phyloP scores from a whole-genome alignment of 2,329 filamentous ascomycete species.

The Ustilaginoidea virens region DNA sequence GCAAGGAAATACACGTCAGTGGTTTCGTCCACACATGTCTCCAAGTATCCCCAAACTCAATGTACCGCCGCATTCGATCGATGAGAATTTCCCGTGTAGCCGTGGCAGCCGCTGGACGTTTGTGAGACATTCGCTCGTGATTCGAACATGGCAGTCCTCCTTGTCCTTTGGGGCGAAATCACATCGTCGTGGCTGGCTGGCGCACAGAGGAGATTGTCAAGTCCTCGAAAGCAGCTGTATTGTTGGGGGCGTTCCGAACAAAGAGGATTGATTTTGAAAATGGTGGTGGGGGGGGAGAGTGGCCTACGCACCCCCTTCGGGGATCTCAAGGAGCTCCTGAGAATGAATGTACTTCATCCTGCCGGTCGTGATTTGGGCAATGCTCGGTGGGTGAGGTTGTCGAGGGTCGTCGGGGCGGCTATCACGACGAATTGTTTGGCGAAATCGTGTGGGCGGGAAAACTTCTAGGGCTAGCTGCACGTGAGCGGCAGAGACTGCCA shows the following conservation, averaged over 20 bases:
- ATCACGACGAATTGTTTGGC: slow-evolving; percentile 23
- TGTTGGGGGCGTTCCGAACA: no score
- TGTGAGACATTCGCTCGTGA: no score
- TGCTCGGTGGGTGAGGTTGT: slow-evolving; percentile 28
- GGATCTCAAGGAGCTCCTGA: slow-evolving; percentile 86
- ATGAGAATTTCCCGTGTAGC: no score
- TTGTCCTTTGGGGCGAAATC: no score
- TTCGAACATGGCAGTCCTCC: no score
- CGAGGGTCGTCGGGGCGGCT: slow-evolving; percentile 18
- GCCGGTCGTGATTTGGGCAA: slow-evolving; percentile 36
- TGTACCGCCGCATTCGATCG: slow-evolving; percentile 2
- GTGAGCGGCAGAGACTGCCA: slow-evolving; percentile 16
- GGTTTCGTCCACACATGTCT: neutral
- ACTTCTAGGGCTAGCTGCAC: slow-evolving; percentile 28
- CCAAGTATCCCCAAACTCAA: neutral
- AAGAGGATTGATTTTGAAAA: no score
- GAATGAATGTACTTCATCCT: slow-evolving; percentile 99
- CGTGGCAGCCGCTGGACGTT: no score
- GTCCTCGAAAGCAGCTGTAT: no score
- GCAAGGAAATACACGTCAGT: slow-evolving; percentile 20
- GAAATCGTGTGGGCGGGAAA: slow-evolving; percentile 28
- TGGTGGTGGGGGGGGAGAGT: slow-evolving; percentile 3
- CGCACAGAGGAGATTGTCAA: no score
- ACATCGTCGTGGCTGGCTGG: no score
- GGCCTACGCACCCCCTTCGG: slow-evolving; percentile 76